phyloP scores from a whole-genome alignment of 2,329 filamentous ascomycete genomes.

The Penicillium psychrosexuale region DNA sequence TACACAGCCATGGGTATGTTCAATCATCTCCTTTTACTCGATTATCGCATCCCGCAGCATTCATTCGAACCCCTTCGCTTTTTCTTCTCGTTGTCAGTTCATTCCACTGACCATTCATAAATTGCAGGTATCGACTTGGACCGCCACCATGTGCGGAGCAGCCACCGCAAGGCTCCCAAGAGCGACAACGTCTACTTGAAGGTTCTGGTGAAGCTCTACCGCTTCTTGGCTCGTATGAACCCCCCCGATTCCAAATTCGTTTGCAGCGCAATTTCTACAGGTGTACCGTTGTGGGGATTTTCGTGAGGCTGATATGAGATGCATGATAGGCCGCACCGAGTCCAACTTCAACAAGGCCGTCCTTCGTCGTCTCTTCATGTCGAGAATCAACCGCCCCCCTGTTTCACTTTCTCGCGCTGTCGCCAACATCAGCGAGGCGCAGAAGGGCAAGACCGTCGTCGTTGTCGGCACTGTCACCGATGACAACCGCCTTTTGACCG shows the following conservation, averaged over 20 bases:
- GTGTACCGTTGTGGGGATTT: slow-evolving; percentile 1
- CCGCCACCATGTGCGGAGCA: slow-evolving; percentile 61
- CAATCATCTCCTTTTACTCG: background rate
- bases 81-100: background rate
- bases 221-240: slow-evolving; percentile 81
- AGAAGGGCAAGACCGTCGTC: slow-evolving; percentile 75
- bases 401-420: slow-evolving; percentile 91
- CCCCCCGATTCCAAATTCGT: slow-evolving; percentile 13
- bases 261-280: slow-evolving; percentile 9
- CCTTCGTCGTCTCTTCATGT: slow-evolving; percentile 96
- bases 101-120: slow-evolving; percentile 16
- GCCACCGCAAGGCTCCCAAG: slow-evolving; percentile 92
- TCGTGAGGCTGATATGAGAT: slow-evolving; percentile 18
- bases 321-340: slow-evolving; percentile 77
- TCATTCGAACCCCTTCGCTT: background rate
- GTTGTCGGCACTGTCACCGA: slow-evolving; percentile 95
- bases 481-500: slow-evolving; percentile 86
- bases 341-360: slow-evolving; percentile 98
- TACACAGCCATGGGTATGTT: slow-evolving; percentile 47
- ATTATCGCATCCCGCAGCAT: background rate
- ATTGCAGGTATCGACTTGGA: slow-evolving; percentile 55
- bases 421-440: slow-evolving; percentile 59
- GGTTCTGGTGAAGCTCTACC: slow-evolving; percentile 97
- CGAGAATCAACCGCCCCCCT: slow-evolving; percentile 94
- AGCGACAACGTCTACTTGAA: slow-evolving; percentile 97